Percentiles rank a stretch among this genome's conserved stretches.
phyloP scores from a whole-genome alignment of 176 grass and related monocot genomes.

The Poa pratensis region DNA sequence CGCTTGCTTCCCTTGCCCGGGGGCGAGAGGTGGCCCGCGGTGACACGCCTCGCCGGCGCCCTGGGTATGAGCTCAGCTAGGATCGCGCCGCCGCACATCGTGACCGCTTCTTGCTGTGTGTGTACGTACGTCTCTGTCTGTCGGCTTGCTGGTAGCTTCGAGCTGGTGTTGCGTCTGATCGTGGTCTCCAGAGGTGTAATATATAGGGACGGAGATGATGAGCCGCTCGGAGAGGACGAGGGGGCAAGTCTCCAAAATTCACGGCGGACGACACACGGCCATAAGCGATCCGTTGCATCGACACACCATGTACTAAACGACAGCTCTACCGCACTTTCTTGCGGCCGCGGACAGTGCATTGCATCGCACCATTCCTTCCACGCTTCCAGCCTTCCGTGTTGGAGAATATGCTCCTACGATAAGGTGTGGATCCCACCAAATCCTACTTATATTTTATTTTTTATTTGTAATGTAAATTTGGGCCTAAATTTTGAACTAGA shows the following conservation, averaged over 20 bases:
- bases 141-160: too few relatives aligned
- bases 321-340: not conserved
- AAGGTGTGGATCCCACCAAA: too few relatives aligned
- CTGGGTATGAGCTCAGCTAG: conserved; percentile 54
- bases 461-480: too few relatives aligned
- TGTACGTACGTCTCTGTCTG: not conserved
- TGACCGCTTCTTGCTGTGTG: not conserved
- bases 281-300: too few relatives aligned
- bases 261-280: not conserved
- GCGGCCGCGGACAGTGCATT: too few relatives aligned
- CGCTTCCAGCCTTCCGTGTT: too few relatives aligned
- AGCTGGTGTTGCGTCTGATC: not conserved
- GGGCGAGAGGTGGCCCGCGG: conserved; percentile 32
- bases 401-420: too few relatives aligned
- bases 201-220: not conserved
- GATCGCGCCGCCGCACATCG: conserved; percentile 71
- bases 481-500: too few relatives aligned
- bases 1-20: not conserved
- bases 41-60: conserved; percentile 26
- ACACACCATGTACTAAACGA: not conserved
- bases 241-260: not conserved
- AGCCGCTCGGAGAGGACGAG: not conserved
- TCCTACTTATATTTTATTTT: too few relatives aligned
- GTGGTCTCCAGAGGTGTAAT: not conserved
- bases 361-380: too few relatives aligned